Percentiles rank a stretch among this genome's conserved stretches.
Conservation (phyloP, 441 rosid genomes). For the Gossypium gossypioides region DNA sequence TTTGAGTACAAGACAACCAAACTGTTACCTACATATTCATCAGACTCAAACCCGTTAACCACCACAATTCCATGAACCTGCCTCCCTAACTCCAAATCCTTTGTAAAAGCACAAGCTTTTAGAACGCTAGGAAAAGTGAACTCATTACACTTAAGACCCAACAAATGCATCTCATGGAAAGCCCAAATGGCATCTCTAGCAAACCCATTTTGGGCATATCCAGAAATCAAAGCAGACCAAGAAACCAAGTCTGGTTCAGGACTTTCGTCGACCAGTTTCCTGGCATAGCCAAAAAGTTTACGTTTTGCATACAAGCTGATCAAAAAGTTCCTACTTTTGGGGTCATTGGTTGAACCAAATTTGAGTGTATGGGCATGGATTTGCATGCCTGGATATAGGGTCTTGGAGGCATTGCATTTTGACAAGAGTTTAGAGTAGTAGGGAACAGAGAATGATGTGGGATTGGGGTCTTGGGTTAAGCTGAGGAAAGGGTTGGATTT, state of each 20-base stretch:
- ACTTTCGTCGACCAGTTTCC: slow-evolving; percentile 48
- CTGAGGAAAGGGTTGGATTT: not conserved
- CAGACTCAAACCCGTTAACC: slow-evolving; percentile 45
- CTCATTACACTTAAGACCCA: slow-evolving; percentile 51
- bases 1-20: slow-evolving; percentile 58
- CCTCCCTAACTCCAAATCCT: slow-evolving; percentile 43
- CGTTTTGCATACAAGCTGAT: slow-evolving; percentile 40
- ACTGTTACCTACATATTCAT: slow-evolving; percentile 57
- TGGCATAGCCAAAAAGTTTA: slow-evolving; percentile 33
- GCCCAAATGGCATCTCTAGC: slow-evolving; percentile 37
- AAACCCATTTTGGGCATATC: slow-evolving; percentile 44
- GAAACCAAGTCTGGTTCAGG: slow-evolving; percentile 46
- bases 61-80: slow-evolving; percentile 50
- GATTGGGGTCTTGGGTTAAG: not conserved
- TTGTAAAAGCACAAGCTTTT: slow-evolving; percentile 42
- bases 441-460: slow-evolving; percentile 8
- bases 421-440: slow-evolving; percentile 34
- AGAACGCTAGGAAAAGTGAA: slow-evolving; percentile 55
- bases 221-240: slow-evolving; percentile 70
- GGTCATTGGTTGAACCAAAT: slow-evolving; percentile 28
- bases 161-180: slow-evolving; percentile 37
- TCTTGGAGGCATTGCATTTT: slow-evolving; percentile 34
- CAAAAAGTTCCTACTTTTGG: slow-evolving; percentile 30
- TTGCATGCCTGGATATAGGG: slow-evolving; percentile 27
- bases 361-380: slow-evolving; percentile 37